phyloP scores from a whole-genome alignment of 805 yeast species.

The Candida sanyiensis region DNA sequence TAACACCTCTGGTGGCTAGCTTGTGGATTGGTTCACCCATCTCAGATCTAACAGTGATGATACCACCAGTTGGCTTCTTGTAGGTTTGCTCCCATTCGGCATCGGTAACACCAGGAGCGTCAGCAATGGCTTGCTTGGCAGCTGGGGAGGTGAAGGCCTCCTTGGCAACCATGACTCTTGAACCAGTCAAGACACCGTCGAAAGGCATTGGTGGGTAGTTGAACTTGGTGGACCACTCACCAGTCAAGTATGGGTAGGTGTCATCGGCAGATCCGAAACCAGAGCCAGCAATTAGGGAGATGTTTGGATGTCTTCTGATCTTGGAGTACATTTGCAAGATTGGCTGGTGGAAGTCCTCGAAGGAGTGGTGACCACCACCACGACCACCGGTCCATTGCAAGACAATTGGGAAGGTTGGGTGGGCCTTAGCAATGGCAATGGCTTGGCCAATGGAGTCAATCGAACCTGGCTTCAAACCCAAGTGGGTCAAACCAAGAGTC shows the following conservation, averaged over 20 bases:
- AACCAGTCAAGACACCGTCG: constrained; percentile 94
- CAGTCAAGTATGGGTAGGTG: constrained; percentile 95
- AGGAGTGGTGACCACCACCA: constrained; percentile 99
- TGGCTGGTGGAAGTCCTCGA: constrained; percentile 98
- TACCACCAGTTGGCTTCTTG: constrained; percentile 94
- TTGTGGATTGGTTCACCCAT: constrained; percentile 99
- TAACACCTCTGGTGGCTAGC: constrained; percentile 95
- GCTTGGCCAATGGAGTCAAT: constrained; percentile 85
- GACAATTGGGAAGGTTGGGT: constrained; percentile 94
- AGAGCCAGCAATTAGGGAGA: constrained; percentile 91
- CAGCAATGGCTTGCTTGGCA: constrained; percentile 88
- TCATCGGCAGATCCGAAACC: constrained; percentile 98
- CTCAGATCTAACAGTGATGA: constrained; percentile 92
- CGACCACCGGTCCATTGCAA: constrained; percentile 99
- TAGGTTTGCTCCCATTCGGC: constrained; percentile 89
- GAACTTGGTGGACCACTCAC: constrained; percentile 86
- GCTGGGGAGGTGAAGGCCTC: constrained; percentile 92
- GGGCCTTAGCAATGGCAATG: constrained; percentile 87
- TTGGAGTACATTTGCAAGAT: constrained; percentile 91
- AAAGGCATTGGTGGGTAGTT: constrained; percentile 98
- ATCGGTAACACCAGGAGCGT: constrained; percentile 82
- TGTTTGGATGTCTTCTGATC: constrained; percentile 87
- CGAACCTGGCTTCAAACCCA: constrained; percentile 97
- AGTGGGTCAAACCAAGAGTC: constrained; percentile 85
- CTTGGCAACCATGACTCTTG: constrained; percentile 95